phyloP scores from a whole-genome alignment of 1,284 basidiomycete species.

The Ustilago cynodontis region DNA sequence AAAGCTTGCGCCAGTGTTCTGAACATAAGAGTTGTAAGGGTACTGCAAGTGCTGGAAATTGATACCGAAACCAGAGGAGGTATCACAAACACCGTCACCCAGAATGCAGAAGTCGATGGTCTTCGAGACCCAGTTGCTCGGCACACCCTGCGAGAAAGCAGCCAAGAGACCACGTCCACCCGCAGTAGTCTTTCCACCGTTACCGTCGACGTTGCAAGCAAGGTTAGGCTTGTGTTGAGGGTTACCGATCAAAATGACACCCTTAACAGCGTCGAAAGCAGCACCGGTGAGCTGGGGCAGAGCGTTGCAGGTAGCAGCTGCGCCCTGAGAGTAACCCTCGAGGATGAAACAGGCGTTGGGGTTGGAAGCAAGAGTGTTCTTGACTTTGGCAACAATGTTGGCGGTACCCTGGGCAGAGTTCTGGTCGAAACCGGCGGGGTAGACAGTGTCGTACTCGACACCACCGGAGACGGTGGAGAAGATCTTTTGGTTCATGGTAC shows the following conservation, averaged over 20 bases:
- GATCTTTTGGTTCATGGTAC: constrained; percentile 51
- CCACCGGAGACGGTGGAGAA: constrained; percentile 41
- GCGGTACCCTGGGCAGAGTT: constrained; percentile 53
- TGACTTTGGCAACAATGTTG: constrained; percentile 51
- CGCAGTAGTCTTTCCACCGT: constrained; percentile 58
- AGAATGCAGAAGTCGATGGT: constrained; percentile 64
- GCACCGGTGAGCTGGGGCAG: constrained; percentile 50
- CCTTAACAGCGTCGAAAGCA: constrained; percentile 61
- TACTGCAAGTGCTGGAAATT: constrained; percentile 60
- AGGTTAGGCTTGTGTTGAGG: constrained; percentile 62
- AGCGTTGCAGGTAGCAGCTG: constrained; percentile 65
- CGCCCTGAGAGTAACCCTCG: constrained; percentile 62
- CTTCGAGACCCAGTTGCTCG: constrained; percentile 59
- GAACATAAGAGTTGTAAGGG: constrained; percentile 41
- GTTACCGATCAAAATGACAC: constrained; percentile 67
- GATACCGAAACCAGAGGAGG: constrained; percentile 52
- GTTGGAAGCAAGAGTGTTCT: constrained; percentile 18
- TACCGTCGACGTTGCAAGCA: constrained; percentile 64
- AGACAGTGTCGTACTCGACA: constrained; percentile 63
- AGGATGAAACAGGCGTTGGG: constrained; percentile 48
- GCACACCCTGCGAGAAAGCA: constrained; percentile 39
- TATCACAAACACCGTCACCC: constrained; percentile 67
- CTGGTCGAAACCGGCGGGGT: constrained; percentile 60
- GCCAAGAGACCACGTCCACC: constrained; percentile 47
- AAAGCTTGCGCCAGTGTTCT: constrained; percentile 56